phyloP scores from a whole-genome alignment of 768 basidiomycete genomes.

The Cubamyces lactineus region DNA sequence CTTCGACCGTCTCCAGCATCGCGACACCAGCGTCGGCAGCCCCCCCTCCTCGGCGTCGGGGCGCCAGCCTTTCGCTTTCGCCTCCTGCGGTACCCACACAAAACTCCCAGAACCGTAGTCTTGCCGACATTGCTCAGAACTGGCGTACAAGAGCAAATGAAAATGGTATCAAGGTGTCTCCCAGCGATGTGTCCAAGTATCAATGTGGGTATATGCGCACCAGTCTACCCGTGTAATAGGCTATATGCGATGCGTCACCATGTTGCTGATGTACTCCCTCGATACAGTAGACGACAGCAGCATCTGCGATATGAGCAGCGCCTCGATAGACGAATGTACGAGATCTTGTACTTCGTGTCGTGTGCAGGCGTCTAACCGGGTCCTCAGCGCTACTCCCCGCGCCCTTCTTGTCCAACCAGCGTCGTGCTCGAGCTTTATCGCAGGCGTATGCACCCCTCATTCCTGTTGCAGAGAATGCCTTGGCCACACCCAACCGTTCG shows the following conservation, averaged over 20 bases:
- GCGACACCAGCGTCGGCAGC: slow-evolving; percentile 61
- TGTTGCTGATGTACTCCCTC: background rate
- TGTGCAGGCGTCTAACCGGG: slow-evolving; percentile 26
- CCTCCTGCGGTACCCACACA: slow-evolving; percentile 41
- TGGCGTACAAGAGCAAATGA: slow-evolving; percentile 75
- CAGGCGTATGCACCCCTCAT: slow-evolving; percentile 52
- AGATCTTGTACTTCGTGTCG: background rate
- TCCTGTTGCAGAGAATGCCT: slow-evolving; percentile 32
- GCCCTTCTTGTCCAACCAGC: slow-evolving; percentile 56
- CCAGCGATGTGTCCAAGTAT: slow-evolving; percentile 47
- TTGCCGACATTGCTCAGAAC: slow-evolving; percentile 65
- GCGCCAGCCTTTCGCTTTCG: slow-evolving; percentile 46
- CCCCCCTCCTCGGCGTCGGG: slow-evolving; percentile 38
- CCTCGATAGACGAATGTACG: slow-evolving; percentile 28
- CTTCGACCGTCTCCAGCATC: slow-evolving; percentile 52
- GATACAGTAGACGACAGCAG: slow-evolving; percentile 24
- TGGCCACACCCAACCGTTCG: slow-evolving; percentile 34
- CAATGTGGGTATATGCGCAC: slow-evolving; percentile 35
- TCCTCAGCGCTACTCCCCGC: slow-evolving; percentile 57
- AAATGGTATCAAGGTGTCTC: slow-evolving; percentile 69
- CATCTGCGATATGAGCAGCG: slow-evolving; percentile 24
- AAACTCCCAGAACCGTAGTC: slow-evolving; percentile 46
- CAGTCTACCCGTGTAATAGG: background rate
- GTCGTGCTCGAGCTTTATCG: slow-evolving; percentile 55
- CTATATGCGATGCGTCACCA: slow-evolving; percentile 4